Evolutionary conservation across 2,329 filamentous ascomycete genomes (phyloP).

Genomic region (Esteya vermicola): DNA sequence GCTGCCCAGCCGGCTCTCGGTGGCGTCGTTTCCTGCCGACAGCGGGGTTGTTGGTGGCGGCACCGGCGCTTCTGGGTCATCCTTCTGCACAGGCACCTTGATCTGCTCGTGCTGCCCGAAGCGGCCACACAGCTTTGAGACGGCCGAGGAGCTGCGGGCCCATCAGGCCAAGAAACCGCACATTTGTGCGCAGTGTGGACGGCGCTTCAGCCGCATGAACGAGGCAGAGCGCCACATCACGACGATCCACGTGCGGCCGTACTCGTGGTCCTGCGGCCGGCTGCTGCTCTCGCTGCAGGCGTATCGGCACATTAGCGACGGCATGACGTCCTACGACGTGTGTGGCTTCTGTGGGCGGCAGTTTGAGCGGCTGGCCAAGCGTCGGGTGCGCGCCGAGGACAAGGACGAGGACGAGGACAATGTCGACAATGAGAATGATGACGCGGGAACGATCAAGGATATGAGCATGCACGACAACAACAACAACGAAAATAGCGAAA

Average conservation of each 20-base stretch:
- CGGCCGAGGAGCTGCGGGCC: conserved; percentile 7
- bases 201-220: conserved; percentile 12
- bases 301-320: conserved; percentile 8
- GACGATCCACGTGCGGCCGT: conserved; percentile 10
- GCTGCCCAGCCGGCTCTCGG: conserved; percentile 9
- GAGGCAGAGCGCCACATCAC: conserved; percentile 12
- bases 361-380: conserved; percentile 4
- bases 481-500: neutral
- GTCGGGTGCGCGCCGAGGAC: no score
- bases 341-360: conserved; percentile 11
- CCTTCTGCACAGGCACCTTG: neutral
- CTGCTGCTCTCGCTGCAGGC: conserved; percentile 6
- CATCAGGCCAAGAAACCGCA: conserved; percentile 12
- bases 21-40: conserved; percentile 4
- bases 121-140: conserved; percentile 9
- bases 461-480: no score
- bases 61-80: neutral
- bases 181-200: conserved; percentile 11
- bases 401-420: neutral
- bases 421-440: neutral
- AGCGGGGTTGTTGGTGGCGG: neutral
- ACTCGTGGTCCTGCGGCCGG: conserved; percentile 10
- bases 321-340: conserved; percentile 4
- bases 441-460: no score
- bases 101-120: conserved; percentile 11